Conservation (phyloP, 768 basidiomycete species). For the Tulasnella sp. region DNA sequence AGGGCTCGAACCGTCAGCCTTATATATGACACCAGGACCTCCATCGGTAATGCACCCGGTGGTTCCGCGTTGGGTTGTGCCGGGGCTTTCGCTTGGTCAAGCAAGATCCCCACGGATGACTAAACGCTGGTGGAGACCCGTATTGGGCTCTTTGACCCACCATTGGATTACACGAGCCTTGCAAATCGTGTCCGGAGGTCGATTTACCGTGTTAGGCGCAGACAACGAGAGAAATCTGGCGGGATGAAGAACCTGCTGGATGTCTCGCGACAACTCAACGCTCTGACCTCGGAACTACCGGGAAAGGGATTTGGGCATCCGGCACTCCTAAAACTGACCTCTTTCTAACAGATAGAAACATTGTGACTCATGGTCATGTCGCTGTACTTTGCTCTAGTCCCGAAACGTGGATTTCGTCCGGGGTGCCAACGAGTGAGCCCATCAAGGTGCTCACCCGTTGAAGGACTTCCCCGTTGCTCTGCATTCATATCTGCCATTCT, state of each 20-base stretch:
- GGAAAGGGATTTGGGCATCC: no score
- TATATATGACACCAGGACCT: not conserved
- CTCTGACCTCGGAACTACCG: no score
- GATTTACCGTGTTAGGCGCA: not conserved
- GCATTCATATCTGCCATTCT: no score
- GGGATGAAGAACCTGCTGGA: not conserved
- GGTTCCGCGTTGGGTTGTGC: not conserved
- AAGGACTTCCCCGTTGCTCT: no score
- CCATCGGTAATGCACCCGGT: not conserved
- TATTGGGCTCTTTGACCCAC: not conserved
- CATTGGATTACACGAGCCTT: not conserved
- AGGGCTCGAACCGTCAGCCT: not conserved
- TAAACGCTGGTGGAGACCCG: not conserved
- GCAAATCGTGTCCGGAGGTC: not conserved
- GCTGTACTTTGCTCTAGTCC: not conserved
- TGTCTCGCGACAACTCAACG: no score
- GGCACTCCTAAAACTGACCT: not conserved
- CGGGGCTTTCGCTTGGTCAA: not conserved
- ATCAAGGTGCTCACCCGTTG: no score
- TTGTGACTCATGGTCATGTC: not conserved
- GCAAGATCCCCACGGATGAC: not conserved
- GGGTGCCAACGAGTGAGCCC: no score
- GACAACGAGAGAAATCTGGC: not conserved
- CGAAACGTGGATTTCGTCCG: no score
- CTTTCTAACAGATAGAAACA: not conserved